Conservation (phyloP, 192 early-diverging fungal species). For the Backusella westeae region DNA sequence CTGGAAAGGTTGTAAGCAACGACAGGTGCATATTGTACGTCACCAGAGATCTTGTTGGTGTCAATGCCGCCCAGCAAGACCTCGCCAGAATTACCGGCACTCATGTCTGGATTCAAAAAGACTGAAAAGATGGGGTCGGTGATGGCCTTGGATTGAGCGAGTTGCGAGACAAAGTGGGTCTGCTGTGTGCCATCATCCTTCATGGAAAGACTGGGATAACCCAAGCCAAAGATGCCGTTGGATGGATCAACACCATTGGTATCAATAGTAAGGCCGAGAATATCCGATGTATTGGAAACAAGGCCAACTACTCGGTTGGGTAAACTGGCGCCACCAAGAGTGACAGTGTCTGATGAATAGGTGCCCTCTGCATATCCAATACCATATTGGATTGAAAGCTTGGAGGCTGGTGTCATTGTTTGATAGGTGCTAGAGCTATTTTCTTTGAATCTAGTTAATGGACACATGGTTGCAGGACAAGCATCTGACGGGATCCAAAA, state of each 20-base stretch:
- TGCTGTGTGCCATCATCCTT: background rate
- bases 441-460: slow-evolving; percentile 18
- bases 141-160: slow-evolving; percentile 9
- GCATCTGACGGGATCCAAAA: slow-evolving; percentile 30
- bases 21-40: slow-evolving; percentile 39
- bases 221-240: slow-evolving; percentile 37
- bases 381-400: slow-evolving; percentile 30
- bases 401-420: background rate
- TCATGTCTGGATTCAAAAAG: slow-evolving; percentile 10
- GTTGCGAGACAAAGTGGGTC: slow-evolving; percentile 15
- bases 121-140: slow-evolving; percentile 23
- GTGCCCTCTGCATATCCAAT: slow-evolving; percentile 28
- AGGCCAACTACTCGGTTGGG: slow-evolving; percentile 27
- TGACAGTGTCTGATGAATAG: slow-evolving; percentile 28
- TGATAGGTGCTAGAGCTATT: slow-evolving; percentile 25
- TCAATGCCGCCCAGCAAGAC: slow-evolving; percentile 51
- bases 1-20: slow-evolving; percentile 7
- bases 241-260: background rate
- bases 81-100: slow-evolving; percentile 28
- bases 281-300: slow-evolving; percentile 13
- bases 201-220: slow-evolving; percentile 20
- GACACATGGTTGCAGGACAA: slow-evolving; percentile 26
- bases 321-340: slow-evolving; percentile 13
- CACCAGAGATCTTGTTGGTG: slow-evolving; percentile 32
- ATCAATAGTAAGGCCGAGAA: slow-evolving; percentile 2